These are phyloP conservation scores for Monilinia aucupariae DNA, from an alignment of 2,329 filamentous ascomycete genomes.

Conservation along the genomic window DNA sequence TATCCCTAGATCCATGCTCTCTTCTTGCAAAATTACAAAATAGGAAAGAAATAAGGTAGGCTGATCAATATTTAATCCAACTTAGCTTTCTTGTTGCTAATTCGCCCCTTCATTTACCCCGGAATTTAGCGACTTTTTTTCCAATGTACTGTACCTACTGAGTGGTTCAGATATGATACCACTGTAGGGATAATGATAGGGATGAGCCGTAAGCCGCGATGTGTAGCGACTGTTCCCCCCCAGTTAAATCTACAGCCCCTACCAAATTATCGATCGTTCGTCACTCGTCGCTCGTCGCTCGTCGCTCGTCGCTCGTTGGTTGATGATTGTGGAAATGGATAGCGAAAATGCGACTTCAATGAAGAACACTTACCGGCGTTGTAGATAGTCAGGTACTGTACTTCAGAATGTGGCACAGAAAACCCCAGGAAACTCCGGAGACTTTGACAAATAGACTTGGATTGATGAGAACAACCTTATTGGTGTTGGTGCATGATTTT, in stretches of 20 bases:
- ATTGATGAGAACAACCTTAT: not conserved
- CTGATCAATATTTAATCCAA: not conserved
- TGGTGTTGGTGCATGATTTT: not conserved
- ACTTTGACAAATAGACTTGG: not conserved
- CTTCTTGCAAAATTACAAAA: not conserved
- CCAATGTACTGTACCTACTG: not conserved
- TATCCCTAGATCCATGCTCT: not conserved
- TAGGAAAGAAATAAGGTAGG: not conserved
- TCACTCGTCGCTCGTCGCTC: not conserved
- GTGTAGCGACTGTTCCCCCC: not conserved
- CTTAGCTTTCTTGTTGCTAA: not conserved
- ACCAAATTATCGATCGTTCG: not conserved
- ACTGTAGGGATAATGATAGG: conserved; percentile 8
- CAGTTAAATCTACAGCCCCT: not conserved
- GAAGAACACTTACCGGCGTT: not conserved
- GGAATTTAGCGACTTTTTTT: not conserved
- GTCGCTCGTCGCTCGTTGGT: not conserved
- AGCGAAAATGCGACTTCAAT: not conserved
- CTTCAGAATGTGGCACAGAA: not conserved
- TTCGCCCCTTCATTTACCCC: not conserved
- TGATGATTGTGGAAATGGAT: conserved; percentile 3
- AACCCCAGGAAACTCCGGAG: not conserved
- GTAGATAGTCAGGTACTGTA: not conserved
- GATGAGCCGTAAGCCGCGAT: not conserved
- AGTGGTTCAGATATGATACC: not conserved